Percentiles rank a stretch among this genome's conserved stretches.
Evolutionary conservation across 2,329 filamentous ascomycete genomes (phyloP).

Genomic region (Colletotrichum sublineola): DNA sequence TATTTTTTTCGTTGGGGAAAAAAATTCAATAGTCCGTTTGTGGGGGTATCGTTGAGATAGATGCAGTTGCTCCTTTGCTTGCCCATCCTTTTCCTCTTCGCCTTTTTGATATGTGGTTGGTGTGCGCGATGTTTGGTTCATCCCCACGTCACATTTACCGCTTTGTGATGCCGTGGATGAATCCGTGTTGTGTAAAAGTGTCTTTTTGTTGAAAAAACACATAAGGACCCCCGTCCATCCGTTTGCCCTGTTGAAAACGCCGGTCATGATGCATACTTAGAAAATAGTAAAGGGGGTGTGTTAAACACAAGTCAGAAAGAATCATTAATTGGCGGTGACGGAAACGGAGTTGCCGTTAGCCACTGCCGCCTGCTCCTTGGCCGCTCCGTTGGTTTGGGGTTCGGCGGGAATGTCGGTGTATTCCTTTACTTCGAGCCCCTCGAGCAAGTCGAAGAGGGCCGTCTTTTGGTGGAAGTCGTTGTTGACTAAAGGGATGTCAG

Average conservation of each 20-base stretch:
- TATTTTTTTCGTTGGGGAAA: constrained; percentile 34
- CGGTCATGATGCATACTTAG: constrained; percentile 44
- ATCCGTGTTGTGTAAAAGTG: constrained; percentile 36
- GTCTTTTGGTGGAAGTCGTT: constrained; percentile 93
- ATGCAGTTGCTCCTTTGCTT: constrained; percentile 45
- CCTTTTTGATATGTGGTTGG: constrained; percentile 45
- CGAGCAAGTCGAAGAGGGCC: constrained; percentile 88
- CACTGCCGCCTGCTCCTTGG: constrained; percentile 41
- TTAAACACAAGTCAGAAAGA: constrained; percentile 43
- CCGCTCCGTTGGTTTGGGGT: constrained; percentile 44
- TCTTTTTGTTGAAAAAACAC: constrained; percentile 49
- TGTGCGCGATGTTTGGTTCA: constrained; percentile 38
- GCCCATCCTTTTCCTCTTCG: constrained; percentile 41
- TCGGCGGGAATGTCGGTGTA: constrained; percentile 64
- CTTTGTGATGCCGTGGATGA: constrained; percentile 31
- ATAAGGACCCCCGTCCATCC: constrained; percentile 42
- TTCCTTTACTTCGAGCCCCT: constrained; percentile 76
- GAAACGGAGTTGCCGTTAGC: constrained; percentile 40
- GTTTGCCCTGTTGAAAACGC: constrained; percentile 43
- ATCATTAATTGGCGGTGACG: constrained; percentile 40
- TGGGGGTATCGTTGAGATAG: constrained; percentile 60
- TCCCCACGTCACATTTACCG: constrained; percentile 8
- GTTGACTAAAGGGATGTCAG: constrained; percentile 74
- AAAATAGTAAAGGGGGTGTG: constrained; percentile 43
- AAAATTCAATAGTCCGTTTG: constrained; percentile 40